Percentiles rank a stretch among this genome's conserved stretches.
Conservation (phyloP, 1,284 basidiomycete species). For the Schizophyllum commune region DNA sequence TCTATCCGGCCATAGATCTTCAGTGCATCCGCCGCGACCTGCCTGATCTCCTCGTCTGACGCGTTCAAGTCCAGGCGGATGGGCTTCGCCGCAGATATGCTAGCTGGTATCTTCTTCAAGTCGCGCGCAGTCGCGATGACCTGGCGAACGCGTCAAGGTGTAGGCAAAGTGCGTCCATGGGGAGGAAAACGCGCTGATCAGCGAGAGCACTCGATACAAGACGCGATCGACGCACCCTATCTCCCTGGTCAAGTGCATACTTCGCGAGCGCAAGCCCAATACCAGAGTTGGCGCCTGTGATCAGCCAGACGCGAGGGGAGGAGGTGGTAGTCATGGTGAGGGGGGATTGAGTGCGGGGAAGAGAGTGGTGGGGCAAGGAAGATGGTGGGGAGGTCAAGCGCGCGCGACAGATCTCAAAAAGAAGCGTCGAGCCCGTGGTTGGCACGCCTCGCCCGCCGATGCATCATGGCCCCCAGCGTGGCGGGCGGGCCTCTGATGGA, state of each 20-base stretch:
- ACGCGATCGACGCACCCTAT: slow-evolving; percentile 13
- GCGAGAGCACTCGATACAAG: neutral
- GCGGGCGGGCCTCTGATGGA: neutral
- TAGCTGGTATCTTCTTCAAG: slow-evolving; percentile 6
- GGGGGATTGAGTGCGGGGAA: neutral
- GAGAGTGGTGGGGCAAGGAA: neutral
- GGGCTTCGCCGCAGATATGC: slow-evolving; percentile 1
- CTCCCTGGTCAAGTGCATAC: slow-evolving; percentile 17
- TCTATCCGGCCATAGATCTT: slow-evolving; percentile 1
- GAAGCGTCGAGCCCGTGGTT: neutral
- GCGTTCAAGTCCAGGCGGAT: slow-evolving; percentile 9
- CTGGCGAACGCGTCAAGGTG: neutral
- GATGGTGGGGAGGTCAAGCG: neutral
- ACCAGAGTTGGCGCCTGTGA: slow-evolving; percentile 24
- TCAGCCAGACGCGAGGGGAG: slow-evolving; percentile 16
- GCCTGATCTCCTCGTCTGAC: slow-evolving; percentile 4
- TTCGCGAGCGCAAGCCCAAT: slow-evolving; percentile 19
- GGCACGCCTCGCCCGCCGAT: neutral
- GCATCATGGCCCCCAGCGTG: too few relatives aligned
- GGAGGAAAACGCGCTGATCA: neutral
- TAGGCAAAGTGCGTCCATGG: too few relatives aligned
- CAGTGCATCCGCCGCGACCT: slow-evolving; percentile 11
- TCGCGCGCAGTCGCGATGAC: slow-evolving; percentile 13
- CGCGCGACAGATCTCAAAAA: too few relatives aligned
- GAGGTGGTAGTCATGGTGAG: neutral